These are phyloP conservation scores for Scenedesmus sp. DNA, from an alignment of 163 green algal genomes.

Conservation along the genomic window DNA sequence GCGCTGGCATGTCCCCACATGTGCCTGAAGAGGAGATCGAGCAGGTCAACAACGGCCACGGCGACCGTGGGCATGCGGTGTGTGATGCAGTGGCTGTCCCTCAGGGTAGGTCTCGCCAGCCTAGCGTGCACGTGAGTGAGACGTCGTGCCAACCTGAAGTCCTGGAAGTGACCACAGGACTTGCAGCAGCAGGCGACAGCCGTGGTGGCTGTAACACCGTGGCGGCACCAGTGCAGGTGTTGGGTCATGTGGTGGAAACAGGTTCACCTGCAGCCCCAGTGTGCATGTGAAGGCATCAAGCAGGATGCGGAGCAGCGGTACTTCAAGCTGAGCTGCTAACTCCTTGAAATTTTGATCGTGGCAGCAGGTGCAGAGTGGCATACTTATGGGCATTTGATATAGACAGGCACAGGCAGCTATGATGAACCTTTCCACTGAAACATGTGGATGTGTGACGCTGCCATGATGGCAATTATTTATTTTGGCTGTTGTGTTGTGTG, in stretches of 20 bases:
- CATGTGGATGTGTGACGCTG: constrained; percentile 12
- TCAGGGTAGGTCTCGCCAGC: background rate
- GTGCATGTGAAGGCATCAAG: background rate
- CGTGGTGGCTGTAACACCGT: background rate
- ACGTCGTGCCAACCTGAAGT: background rate
- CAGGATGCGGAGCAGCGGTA: background rate
- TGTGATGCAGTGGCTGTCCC: background rate
- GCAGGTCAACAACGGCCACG: constrained; percentile 17
- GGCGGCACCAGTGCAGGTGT: background rate
- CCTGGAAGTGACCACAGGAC: background rate
- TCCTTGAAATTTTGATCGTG: background rate
- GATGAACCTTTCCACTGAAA: constrained; percentile 3
- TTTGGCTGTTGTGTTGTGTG: background rate
- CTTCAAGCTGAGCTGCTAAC: constrained; percentile 4
- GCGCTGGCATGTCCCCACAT: background rate
- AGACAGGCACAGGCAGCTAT: background rate
- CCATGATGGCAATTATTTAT: background rate
- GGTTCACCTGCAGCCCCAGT: background rate
- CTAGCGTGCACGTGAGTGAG: background rate
- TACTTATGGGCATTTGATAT: background rate
- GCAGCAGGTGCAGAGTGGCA: background rate
- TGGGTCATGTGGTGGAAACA: background rate
- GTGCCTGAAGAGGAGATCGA: background rate
- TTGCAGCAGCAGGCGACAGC: background rate
- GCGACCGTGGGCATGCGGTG: background rate